Evolutionary conservation across 495 filamentous ascomycete species (phyloP).

Genomic region (Niebla homalea): DNA sequence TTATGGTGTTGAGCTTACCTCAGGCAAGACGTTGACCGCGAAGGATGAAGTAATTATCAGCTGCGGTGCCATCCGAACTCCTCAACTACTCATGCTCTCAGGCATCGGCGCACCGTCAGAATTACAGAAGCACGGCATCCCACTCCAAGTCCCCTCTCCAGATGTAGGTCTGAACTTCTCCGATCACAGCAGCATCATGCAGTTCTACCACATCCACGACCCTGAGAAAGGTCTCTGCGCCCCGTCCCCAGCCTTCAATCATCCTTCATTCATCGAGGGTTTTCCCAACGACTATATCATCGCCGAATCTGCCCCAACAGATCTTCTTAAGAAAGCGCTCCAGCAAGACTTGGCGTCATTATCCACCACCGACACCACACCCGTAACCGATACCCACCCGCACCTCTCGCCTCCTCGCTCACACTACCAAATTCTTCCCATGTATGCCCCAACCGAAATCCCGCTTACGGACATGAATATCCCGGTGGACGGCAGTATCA

Average conservation of each 20-base stretch:
- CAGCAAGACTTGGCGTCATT: slow-evolving; percentile 10
- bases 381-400: slow-evolving; percentile 9
- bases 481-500: slow-evolving; percentile 27
- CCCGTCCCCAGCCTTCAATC: slow-evolving; percentile 19
- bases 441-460: slow-evolving; percentile 20
- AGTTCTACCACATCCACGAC: slow-evolving; percentile 27
- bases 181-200: slow-evolving; percentile 22
- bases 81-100: slow-evolving; percentile 36
- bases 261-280: slow-evolving; percentile 21
- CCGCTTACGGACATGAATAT: slow-evolving; percentile 3
- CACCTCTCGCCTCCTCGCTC: slow-evolving; percentile 2
- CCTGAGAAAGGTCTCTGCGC: slow-evolving; percentile 23
- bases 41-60: slow-evolving; percentile 33
- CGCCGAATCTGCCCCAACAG: slow-evolving; percentile 9
- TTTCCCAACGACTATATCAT: slow-evolving; percentile 20
- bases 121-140: slow-evolving; percentile 19
- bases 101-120: slow-evolving; percentile 26
- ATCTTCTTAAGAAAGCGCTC: slow-evolving; percentile 20
- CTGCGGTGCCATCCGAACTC: slow-evolving; percentile 32
- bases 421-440: slow-evolving; percentile 16
- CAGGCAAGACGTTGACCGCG: slow-evolving; percentile 20
- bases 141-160: slow-evolving; percentile 15
- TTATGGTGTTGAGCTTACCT: slow-evolving; percentile 17
- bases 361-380: slow-evolving; percentile 8
- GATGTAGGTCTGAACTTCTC: slow-evolving; percentile 26